Conservation (phyloP, 1,284 basidiomycete species). For the Tylopilus sp. region DNA sequence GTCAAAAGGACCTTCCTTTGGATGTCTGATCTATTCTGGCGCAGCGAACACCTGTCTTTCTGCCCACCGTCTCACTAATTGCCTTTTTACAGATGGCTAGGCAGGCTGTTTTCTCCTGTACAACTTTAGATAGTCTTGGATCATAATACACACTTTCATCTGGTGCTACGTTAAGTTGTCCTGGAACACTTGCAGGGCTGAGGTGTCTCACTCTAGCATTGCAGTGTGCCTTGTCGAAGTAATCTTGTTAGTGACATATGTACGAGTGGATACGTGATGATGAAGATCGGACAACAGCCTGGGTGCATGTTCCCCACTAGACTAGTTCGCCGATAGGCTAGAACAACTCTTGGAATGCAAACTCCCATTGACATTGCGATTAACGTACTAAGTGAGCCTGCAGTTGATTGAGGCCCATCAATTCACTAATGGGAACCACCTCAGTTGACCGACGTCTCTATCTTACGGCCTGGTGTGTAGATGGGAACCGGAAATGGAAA, state of each 20-base stretch:
- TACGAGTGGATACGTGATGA: too few relatives aligned
- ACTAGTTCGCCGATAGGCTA: not conserved
- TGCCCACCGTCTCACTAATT: conserved; percentile 5
- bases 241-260: too few relatives aligned
- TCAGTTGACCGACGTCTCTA: conserved; percentile 11
- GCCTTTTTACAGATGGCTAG: conserved; percentile 5
- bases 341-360: not conserved
- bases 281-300: too few relatives aligned
- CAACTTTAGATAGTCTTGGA: not conserved
- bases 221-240: too few relatives aligned
- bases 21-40: conserved; percentile 57
- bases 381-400: conserved; percentile 9
- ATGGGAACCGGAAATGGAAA: not conserved
- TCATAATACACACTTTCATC: conserved; percentile 3
- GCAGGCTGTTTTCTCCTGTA: not conserved
- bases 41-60: conserved; percentile 14
- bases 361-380: conserved; percentile 5
- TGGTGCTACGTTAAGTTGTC: too few relatives aligned
- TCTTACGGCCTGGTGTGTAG: conserved; percentile 11
- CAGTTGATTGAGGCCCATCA: not conserved
- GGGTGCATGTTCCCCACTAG: too few relatives aligned
- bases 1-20: conserved; percentile 63
- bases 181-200: too few relatives aligned
- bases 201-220: too few relatives aligned
- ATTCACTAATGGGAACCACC: not conserved